Percentiles rank a stretch among this genome's conserved stretches.
Conservation (phyloP, 306 rosid species). For the Castanea mollissima region DNA sequence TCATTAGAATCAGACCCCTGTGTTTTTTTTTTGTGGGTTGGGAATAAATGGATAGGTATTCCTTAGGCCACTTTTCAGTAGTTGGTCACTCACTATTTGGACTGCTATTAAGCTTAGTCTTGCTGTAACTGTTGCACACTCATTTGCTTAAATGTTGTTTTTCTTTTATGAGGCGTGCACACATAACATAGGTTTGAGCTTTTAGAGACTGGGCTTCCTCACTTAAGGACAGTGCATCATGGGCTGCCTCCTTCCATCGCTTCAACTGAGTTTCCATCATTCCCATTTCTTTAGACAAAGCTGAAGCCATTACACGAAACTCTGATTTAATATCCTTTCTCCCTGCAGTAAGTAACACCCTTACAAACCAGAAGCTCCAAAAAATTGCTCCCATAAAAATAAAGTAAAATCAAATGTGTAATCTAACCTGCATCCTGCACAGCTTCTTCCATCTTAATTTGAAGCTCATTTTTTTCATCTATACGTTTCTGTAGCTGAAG, state of each 20-base stretch:
- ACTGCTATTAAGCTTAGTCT: too few species aligned
- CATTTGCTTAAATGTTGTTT: too few species aligned
- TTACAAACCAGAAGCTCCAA: conserved; percentile 36
- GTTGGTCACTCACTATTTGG: too few species aligned
- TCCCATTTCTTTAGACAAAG: conserved; percentile 90
- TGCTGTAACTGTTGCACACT: too few species aligned
- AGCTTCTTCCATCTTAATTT: conserved; percentile 83
- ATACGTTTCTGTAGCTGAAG: conserved; percentile 68
- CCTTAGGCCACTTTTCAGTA: too few species aligned
- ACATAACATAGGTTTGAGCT: conserved; percentile 13
- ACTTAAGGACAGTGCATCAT: conserved; percentile 68
- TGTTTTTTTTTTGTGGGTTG: too few species aligned
- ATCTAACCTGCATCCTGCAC: conserved; percentile 72
- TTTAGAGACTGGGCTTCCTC: conserved; percentile 65
- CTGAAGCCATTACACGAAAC: conserved; percentile 87
- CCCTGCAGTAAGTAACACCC: conserved; percentile 50
- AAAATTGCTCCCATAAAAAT: conserved; percentile 19
- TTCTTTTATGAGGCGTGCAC: too few species aligned
- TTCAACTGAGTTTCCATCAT: conserved; percentile 93
- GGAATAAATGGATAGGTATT: too few species aligned
- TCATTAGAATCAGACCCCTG: too few species aligned
- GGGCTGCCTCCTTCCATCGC: conserved; percentile 88
- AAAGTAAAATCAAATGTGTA: conserved; percentile 23
- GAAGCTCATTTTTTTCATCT: conserved; percentile 70
- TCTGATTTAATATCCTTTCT: conserved; percentile 89